Evolutionary conservation across 352 stramenopile genomes (phyloP).

Genomic region (Phytophthora podocarpi): DNA sequence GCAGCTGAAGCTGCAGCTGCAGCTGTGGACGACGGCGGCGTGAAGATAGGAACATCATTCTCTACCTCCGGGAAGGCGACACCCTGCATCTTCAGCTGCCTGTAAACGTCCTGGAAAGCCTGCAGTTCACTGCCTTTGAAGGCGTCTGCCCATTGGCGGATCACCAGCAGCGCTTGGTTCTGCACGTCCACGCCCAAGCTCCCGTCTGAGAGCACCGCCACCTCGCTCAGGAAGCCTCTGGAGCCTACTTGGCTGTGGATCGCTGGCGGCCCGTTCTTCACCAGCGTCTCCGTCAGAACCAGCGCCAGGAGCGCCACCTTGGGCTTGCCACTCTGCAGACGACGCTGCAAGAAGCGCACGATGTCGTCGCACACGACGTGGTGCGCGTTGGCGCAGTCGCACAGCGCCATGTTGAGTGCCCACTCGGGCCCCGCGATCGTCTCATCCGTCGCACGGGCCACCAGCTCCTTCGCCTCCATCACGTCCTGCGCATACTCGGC

Average conservation of each 20-base stretch:
- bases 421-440: conserved; percentile 60
- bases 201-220: conserved; percentile 71
- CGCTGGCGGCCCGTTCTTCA: conserved; percentile 76
- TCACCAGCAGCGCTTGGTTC: conserved; percentile 73
- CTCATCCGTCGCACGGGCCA: conserved; percentile 64
- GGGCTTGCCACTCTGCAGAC: conserved; percentile 56
- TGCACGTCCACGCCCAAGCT: conserved; percentile 76
- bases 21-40: conserved; percentile 49
- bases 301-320: conserved; percentile 59
- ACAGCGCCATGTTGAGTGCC: conserved; percentile 77
- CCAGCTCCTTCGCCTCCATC: conserved; percentile 48
- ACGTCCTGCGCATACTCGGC: conserved; percentile 47
- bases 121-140: conserved; percentile 54
- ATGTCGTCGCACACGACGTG: conserved; percentile 55
- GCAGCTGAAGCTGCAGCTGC: background rate
- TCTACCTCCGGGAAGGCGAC: conserved; percentile 70
- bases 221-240: conserved; percentile 67
- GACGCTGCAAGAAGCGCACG: conserved; percentile 59
- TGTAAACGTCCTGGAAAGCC: conserved; percentile 79
- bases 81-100: conserved; percentile 78
- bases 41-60: conserved; percentile 78
- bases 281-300: conserved; percentile 69
- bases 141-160: conserved; percentile 83
- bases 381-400: conserved; percentile 67
- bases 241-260: conserved; percentile 65